Evolutionary conservation across 306 rosid species (phyloP), one percentile per base, ranked within the genome.

Genomic region (Parietaria judaica): DNA sequence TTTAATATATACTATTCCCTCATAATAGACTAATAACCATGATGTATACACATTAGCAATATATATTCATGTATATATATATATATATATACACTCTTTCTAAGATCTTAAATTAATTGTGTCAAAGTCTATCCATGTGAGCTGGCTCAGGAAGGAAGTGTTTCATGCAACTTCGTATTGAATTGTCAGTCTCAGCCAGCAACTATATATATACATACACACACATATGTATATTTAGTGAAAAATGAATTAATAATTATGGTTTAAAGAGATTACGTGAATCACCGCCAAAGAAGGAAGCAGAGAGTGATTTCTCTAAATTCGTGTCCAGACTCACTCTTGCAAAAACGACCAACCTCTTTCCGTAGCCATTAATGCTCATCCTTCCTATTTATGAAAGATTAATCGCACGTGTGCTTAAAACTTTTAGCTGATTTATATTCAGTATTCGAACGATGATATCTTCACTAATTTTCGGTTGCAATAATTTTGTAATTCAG

Each of bases 171-270:
- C 38, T 44, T 60, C 10, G 23, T 13, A 11, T 47, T 61, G 54
- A 61, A 23, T 23, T 61, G 66, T 61, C 66, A 48, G 66, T 41
- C 44, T 47, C 44, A 61, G 43, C 61, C 9, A 36, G 14, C 63
- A 5, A 49, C 9, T 49, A 5, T 49, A 5, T 49, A 46, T 46
- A 46, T 46, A 46, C 13, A 46, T 46, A 46, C 2, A 46, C 13
- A 46, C 2, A 46, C 50, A 46, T 46, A 46, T 46, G 50, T 46
- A 46, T 46, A 46, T 46, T 46, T 46, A 46, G 31, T 23, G 31
- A 23, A 23, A 23, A 23, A 23, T 23, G 31, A 23, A 23, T 0
- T 23, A 23, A 23, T 23, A 23, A 23, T 23, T 23, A 23, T 23
- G 31, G 31, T 23, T 23, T 23, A 41, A 41, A 41, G 14, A n/a